Percentiles rank a stretch among this genome's conserved stretches.
phyloP scores from a whole-genome alignment of 1,139 yeast genomes.

The Torulaspora pretoriensis region DNA sequence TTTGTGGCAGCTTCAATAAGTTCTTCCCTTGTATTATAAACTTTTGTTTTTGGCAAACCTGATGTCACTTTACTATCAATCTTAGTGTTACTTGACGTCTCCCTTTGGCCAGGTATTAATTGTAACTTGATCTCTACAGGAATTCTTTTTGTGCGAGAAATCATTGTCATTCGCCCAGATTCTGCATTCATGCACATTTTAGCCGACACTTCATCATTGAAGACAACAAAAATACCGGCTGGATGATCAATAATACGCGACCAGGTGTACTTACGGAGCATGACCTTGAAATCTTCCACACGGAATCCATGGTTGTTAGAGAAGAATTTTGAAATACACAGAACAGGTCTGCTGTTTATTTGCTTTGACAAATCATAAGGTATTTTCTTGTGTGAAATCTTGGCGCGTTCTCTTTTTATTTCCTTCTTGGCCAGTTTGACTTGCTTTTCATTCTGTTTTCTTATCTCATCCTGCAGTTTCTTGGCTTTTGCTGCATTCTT shows the following conservation, averaged over 20 bases:
- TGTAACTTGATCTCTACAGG: constrained; percentile 29
- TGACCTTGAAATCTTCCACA: constrained; percentile 30
- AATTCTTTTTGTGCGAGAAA: constrained; percentile 26
- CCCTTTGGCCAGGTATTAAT: constrained; percentile 21
- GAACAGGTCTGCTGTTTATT: constrained; percentile 52
- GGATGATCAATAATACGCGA: constrained; percentile 58
- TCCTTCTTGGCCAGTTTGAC: constrained; percentile 2
- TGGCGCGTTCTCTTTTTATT: constrained; percentile 10
- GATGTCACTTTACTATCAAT: constrained; percentile 3
- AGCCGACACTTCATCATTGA: constrained; percentile 61
- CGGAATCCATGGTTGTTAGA: constrained; percentile 26
- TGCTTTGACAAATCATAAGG: constrained; percentile 48
- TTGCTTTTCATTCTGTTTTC: constrained; percentile 16
- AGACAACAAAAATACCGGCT: constrained; percentile 67
- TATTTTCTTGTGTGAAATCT: constrained; percentile 26
- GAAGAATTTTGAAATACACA: constrained; percentile 42
- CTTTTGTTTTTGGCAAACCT: constrained; percentile 6
- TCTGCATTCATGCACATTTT: constrained; percentile 61
- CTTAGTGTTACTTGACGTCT: constrained; percentile 7
- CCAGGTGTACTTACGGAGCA: constrained; percentile 50
- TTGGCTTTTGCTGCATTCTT: constrained; percentile 24
- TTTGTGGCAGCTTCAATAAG: constrained; percentile 56
- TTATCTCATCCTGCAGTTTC: constrained; percentile 16
- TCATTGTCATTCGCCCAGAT: constrained; percentile 48
- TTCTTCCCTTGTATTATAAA: constrained; percentile 26